These are phyloP conservation scores for Agrostemma githago DNA, from an alignment of 148 eudicot species.

Conservation along the genomic window DNA sequence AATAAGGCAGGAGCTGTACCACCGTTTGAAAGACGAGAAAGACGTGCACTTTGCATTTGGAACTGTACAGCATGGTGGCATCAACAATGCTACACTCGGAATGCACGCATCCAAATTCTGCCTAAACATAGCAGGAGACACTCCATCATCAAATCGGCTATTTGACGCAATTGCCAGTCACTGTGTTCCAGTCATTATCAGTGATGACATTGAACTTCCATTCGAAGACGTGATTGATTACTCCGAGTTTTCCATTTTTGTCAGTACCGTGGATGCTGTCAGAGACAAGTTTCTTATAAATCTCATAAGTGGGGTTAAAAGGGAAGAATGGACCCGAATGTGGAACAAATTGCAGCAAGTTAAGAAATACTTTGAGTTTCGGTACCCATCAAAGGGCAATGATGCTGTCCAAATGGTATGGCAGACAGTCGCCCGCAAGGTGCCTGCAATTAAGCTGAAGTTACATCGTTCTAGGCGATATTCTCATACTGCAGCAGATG, in stretches of 20 bases:
- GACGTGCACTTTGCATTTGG: constrained; percentile 91
- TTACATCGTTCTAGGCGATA: constrained; percentile 45
- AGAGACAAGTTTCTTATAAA: constrained; percentile 60
- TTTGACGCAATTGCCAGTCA: constrained; percentile 93
- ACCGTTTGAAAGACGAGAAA: constrained; percentile 63
- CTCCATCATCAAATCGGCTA: constrained; percentile 93
- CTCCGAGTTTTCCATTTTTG: constrained; percentile 73
- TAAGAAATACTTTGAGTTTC: constrained; percentile 70
- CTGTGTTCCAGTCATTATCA: constrained; percentile 84
- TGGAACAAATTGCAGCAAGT: constrained; percentile 66
- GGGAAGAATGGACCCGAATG: constrained; percentile 80
- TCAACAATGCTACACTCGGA: constrained; percentile 58
- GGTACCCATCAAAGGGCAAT: constrained; percentile 57
- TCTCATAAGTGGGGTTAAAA: constrained; percentile 51
- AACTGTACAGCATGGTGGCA: constrained; percentile 57
- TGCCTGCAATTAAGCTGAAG: constrained; percentile 50
- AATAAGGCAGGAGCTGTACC: constrained; percentile 69
- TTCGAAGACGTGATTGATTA: constrained; percentile 78
- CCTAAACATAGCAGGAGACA: constrained; percentile 93
- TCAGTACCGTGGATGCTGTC: constrained; percentile 62
- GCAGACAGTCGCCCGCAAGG: constrained; percentile 63
- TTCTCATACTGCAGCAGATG: constrained; percentile 14
- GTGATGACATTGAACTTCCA: constrained; percentile 90
- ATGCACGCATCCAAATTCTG: constrained; percentile 89
- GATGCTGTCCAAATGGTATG: constrained; percentile 93